Evolutionary conservation across 257 asterid genomes (phyloP), one percentile per base, ranked within the genome.

Genomic region (Solanum tacnaense): DNA sequence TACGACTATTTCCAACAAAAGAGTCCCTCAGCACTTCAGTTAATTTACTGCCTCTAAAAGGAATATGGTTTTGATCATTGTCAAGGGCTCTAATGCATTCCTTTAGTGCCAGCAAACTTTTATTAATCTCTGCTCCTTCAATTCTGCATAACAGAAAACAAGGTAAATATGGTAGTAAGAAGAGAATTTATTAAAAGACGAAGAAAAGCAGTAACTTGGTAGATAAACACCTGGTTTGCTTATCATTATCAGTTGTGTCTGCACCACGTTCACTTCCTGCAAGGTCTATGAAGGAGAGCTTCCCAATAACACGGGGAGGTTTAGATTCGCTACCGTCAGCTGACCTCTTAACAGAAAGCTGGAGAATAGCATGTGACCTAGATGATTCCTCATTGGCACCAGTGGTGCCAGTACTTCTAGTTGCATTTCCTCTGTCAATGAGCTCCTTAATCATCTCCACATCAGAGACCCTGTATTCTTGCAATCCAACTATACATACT

Each of bases 191-290:
- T 46, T 81, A 9, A 44, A 18, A 13, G 21, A 49, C 1, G 35
- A 49, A 31, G 6, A 29, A 81, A 81, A 31, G 4, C 25, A 71
- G 16, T 6, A 65, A 39, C 31, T 23, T 49, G 32, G 65, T 85
- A 41, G 74, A 27, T 29, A 79, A 34, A 70, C 89, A 96, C 99
- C 99, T 95, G 35, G 99, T 97, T 91, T 94, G 99, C 91, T 95
- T 97, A 91, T 97, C 99, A 90, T 98, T 98, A 71, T 98, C 99
- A 39, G 99, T 98, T n/a, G 99, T 98, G 90, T 98, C 99, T 16
- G 99, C 99, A 89, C 99, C 99, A 86, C 99, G 99, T 89, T 98
- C 99, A 90, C 99, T 98, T 87, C 99, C 99, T 67, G 99, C 99
- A 90, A 98, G 99, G 91, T 98, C 99, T 58, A 98, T 98, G 91